Conservation (phyloP, 192 early-diverging fungal genomes). For the Cetraspora pellucida region DNA sequence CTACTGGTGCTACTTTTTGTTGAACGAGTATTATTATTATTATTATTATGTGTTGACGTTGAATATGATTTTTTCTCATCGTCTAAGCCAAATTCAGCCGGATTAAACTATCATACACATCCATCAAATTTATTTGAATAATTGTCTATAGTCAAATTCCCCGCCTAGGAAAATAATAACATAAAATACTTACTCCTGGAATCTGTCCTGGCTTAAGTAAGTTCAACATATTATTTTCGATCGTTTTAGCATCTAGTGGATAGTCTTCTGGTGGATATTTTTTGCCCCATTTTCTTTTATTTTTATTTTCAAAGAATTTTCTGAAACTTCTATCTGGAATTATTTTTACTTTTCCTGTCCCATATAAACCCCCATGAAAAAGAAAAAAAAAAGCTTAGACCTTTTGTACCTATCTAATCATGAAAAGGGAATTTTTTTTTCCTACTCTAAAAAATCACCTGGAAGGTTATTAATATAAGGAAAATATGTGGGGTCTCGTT, state of each 20-base stretch:
- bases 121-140: background rate
- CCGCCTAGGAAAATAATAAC: background rate
- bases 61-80: background rate
- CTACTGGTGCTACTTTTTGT: background rate
- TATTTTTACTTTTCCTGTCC: conserved; percentile 16
- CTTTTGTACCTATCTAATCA: background rate
- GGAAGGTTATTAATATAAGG: conserved; percentile 10
- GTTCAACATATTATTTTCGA: conserved; percentile 18
- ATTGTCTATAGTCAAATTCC: background rate
- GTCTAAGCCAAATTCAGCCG: conserved; percentile 3
- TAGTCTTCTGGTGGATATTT: conserved; percentile 16
- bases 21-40: background rate
- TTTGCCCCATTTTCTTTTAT: background rate
- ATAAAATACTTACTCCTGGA: conserved; percentile 6
- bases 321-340: conserved; percentile 8
- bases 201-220: background rate
- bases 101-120: conserved; percentile 5
- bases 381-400: background rate
- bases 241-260: conserved; percentile 1
- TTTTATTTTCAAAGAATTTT: conserved; percentile 1
- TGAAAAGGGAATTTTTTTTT: background rate
- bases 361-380: background rate
- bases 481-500: background rate
- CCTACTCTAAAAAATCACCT: conserved; percentile 1
- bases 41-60: background rate